A percentile compares a stretch with the other conserved stretches of the same genome.
Evolutionary conservation across 306 rosid species (phyloP).

Genomic region (Cucurbita moschata): DNA sequence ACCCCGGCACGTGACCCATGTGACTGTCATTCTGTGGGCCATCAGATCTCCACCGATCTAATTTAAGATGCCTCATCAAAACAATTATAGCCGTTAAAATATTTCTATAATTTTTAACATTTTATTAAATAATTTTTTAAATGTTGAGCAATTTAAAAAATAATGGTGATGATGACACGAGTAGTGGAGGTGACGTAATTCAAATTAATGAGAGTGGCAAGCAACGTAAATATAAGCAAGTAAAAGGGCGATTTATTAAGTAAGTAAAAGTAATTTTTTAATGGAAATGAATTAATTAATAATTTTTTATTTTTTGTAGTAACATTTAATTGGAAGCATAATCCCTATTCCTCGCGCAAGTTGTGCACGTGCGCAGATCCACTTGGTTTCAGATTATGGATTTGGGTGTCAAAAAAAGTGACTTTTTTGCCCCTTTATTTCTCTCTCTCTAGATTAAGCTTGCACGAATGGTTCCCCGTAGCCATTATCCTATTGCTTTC

Average conservation of each 20-base stretch:
- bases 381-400: constrained; percentile 28
- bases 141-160: no score
- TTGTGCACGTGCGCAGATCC: constrained; percentile 51
- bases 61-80: neutral
- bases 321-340: neutral
- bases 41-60: constrained; percentile 3
- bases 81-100: constrained; percentile 7
- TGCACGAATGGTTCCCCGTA: constrained; percentile 51
- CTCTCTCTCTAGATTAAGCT: constrained; percentile 21
- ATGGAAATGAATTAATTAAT: neutral
- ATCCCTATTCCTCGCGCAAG: constrained; percentile 13
- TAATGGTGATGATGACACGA: neutral
- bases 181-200: neutral
- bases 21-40: constrained; percentile 29
- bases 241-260: neutral
- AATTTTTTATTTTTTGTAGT: neutral
- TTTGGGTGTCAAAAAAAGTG: constrained; percentile 37
- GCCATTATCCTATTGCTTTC: constrained; percentile 15
- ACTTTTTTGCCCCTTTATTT: neutral
- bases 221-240: neutral
- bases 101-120: no score
- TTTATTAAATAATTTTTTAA: no score
- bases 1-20: constrained; percentile 29
- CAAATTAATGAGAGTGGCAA: neutral
- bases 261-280: neutral